Base-by-base conservation (phyloP, 345 rosid genomes). In the Lepidium africanum region DNA sequence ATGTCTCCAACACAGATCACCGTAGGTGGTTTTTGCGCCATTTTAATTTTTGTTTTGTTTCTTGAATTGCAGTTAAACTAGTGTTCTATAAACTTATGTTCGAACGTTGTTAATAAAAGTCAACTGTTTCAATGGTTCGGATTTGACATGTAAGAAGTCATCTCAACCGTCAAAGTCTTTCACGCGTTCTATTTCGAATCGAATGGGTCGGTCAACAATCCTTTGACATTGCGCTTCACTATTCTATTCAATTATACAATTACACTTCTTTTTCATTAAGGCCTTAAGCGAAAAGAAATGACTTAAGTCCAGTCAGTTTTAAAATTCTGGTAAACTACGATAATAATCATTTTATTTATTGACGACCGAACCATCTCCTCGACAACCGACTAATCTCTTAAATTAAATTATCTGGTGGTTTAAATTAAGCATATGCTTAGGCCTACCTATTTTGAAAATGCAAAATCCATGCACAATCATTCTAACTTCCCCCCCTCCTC, bases 1-100 rank as follows among this genome's bases (percentile, higher is more conserved):
- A 91, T 79, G 82, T 91, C 97, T 35, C 96, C 96, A 16, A 91
- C 13, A 80, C 86, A 88, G 55, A 85, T 78, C 52, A 85, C 87
- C 0, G 84, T 80, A 66, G 82, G 78, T 30, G 87, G 79, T 39
- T 80, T 76, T 17, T 37, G 35, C 41, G 19, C 54, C 72, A 65
- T 70, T 1, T 6, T 36, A 25, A 10, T n/a, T 23, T 12, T 9
- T 17, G 25, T 65, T 9, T 65, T 37, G 14, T 52, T 30, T 54
- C 33, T 33, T 40, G 7, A 4, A 30, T 4, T 7, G 33, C 45
- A 27, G 27, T 3, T 25, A 27, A 27, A 27, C 6, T 27, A 27
- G 6, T 27, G 32, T 27, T 25, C 27, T 25, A 25, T 25, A 25
- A 2, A 2, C 3, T 7, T 43, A 21, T 43, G 21, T 12, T 19